A percentile compares a stretch with the other conserved stretches of the same genome.
These are phyloP conservation scores for Phyllosticta paracitricarpa DNA, from an alignment of 2,329 filamentous ascomycete species.

Conservation along the genomic window DNA sequence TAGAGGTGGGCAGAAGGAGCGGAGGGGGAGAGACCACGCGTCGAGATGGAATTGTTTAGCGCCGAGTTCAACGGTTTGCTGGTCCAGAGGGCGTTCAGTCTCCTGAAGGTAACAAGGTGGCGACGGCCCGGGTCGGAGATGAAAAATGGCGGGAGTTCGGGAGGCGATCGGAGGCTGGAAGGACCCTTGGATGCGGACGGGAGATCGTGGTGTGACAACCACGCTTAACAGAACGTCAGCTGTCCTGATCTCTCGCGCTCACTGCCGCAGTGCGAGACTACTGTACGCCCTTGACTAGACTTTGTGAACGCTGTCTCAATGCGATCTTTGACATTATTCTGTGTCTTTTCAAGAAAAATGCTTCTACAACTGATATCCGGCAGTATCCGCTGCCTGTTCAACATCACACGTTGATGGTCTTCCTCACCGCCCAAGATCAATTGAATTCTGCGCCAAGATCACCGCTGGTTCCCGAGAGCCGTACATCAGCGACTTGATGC, in stretches of 20 bases:
- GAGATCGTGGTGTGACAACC: constrained; percentile 9
- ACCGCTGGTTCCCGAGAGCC: background rate
- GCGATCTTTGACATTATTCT: background rate
- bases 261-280: background rate
- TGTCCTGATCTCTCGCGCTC: background rate
- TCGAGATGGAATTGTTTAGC: background rate
- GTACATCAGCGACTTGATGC: background rate
- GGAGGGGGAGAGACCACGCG: background rate
- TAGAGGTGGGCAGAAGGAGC: background rate
- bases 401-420: background rate
- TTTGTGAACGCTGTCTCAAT: background rate
- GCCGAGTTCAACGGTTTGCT: background rate
- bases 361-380: background rate
- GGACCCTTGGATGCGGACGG: constrained; percentile 5
- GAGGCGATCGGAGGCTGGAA: constrained; percentile 2
- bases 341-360: background rate
- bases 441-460: background rate
- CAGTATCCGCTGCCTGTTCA: background rate
- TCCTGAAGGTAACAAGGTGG: constrained; percentile 3
- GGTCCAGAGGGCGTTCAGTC: background rate
- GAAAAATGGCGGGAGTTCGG: constrained; percentile 4
- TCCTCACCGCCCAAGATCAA: background rate
- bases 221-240: background rate
- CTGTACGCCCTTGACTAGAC: background rate
- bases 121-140: constrained; percentile 9